Conservation (phyloP, 106 monocot species). For the Platanthera zijinensis region DNA sequence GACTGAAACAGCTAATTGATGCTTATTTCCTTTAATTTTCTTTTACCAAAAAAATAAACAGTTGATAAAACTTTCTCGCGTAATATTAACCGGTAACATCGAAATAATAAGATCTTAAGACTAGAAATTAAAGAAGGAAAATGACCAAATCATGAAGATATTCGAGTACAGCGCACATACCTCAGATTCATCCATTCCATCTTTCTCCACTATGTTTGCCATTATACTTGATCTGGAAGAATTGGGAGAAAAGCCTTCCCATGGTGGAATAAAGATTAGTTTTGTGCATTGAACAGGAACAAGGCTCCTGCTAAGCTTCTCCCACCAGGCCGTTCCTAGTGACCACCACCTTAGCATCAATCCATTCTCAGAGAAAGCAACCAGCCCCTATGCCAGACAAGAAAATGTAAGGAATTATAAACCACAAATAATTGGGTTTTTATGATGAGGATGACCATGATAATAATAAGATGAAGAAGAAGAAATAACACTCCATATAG, state of each 20-base stretch:
- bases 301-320: constrained; percentile 83
- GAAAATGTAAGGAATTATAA: not conserved
- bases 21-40: not conserved
- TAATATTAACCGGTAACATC: not conserved
- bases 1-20: not conserved
- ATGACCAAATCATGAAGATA: not conserved
- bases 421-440: no score
- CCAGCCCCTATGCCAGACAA: constrained; percentile 55
- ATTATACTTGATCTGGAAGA: constrained; percentile 92
- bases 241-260: constrained; percentile 92
- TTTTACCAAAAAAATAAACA: not conserved
- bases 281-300: constrained; percentile 88
- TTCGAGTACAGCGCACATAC: constrained; percentile 15
- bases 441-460: no score
- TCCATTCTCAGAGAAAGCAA: constrained; percentile 99
- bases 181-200: constrained; percentile 24
- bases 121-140: not conserved
- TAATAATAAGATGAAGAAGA: no score
- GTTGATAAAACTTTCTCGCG: not conserved
- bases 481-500: no score
- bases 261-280: constrained; percentile 91
- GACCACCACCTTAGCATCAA: constrained; percentile 99
- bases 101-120: not conserved
- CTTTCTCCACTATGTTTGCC: constrained; percentile 44
- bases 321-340: constrained; percentile 90